phyloP scores from a whole-genome alignment of 2,329 filamentous ascomycete species.

The Bipolaris cookei region DNA sequence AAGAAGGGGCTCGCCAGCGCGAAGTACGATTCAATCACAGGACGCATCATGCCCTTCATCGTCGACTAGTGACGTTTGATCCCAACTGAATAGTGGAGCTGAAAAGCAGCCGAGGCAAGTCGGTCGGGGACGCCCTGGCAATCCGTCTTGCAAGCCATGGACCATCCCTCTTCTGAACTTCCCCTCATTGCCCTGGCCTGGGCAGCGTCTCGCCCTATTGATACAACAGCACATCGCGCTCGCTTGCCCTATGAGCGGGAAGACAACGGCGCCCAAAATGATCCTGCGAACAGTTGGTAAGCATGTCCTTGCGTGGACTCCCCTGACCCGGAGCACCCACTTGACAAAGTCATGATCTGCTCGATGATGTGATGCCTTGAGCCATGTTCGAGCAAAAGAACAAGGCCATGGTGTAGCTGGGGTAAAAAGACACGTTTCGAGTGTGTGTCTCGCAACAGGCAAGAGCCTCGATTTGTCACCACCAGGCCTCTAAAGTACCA shows the following conservation, averaged over 20 bases:
- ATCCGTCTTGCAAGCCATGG: not conserved
- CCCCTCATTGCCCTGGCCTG: slow-evolving; percentile 13
- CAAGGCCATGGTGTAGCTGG: not conserved
- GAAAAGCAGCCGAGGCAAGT: slow-evolving; percentile 19
- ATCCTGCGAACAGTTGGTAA: not conserved
- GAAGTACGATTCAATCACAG: not conserved
- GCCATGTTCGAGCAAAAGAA: not conserved
- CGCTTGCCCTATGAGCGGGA: not conserved
- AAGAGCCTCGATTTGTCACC: not conserved
- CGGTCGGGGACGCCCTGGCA: slow-evolving; percentile 1
- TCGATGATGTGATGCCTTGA: not conserved
- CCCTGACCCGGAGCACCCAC: not conserved
- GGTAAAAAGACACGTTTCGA: not conserved
- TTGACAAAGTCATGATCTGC: not conserved
- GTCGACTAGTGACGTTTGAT: slow-evolving; percentile 8
- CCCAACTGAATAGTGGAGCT: slow-evolving; percentile 12
- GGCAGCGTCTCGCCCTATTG: not conserved
- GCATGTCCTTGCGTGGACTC: too few species aligned
- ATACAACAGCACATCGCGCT: not conserved
- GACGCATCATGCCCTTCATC: slow-evolving; percentile 3
- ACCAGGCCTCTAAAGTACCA: not conserved
- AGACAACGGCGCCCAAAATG: not conserved
- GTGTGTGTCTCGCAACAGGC: not conserved
- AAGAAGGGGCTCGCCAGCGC: not conserved
- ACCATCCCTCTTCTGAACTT: not conserved